Base-by-base conservation (phyloP, 2,329 filamentous ascomycete genomes). In the Colletotrichum brevisporum region DNA sequence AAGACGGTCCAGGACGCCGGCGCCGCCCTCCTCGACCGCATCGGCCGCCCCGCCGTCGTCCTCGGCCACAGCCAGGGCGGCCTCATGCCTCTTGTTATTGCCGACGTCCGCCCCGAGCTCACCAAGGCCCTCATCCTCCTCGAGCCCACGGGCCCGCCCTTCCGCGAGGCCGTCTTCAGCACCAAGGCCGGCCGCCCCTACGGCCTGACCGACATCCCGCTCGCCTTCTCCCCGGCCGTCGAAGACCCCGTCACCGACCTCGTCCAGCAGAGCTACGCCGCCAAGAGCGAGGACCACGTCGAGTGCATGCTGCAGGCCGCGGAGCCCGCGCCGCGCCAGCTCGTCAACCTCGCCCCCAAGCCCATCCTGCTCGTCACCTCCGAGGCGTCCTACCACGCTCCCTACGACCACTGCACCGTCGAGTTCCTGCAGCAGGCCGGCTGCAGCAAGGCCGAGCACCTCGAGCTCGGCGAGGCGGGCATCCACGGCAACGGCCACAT, bases 101-200 rank as follows among this genome's bases (percentile, higher is more conserved):
- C 83, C 43, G 78, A 87, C 73, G 74, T 76, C 24, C 76, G 82
- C 0, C 83, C 84, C 1, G 56, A 76, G 4, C 77, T 85, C 3
- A 79, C 83, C 5, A 78, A 79, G 52, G 81, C 76, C 0, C 75
- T 86, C 3, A 73, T 87, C 1, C 75, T 80, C 0, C 71, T 87
- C 2, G 85, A 87, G 73, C 83, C 84, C 2, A 78, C 77, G 0
- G 84, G 84, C 0, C 84, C 85, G 12, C 84, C 83, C 0, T 87
- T 87, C 72, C 76, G 72, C 27, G 82, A 86, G 15, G 78, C 77
- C 10, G 74, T 80, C 36, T 79, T 83, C 43, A 78, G 75, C n/a
- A 78, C 74, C 24, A 73, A 71, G 0, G 69, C 78, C 1, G 75
- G 78, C 3, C 75, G 81, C 2, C 72, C 78, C 0, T 89, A 80